phyloP scores from a whole-genome alignment of 2,329 filamentous ascomycete species.

The Fusarium ambrosium region DNA sequence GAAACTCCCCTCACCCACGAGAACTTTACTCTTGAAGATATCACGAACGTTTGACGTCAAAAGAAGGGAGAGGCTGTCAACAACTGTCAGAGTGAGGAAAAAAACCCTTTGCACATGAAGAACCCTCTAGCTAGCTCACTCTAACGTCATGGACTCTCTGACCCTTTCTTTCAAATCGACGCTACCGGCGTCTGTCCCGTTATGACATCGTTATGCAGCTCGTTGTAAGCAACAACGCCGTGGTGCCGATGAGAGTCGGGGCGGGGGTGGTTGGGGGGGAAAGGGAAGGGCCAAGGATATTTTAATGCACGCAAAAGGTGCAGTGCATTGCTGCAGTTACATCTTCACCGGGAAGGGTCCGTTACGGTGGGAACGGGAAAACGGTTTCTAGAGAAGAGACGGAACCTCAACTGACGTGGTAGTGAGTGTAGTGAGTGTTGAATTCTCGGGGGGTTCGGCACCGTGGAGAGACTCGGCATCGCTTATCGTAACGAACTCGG shows the following conservation, averaged over 20 bases:
- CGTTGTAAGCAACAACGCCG: slow-evolving; percentile 1
- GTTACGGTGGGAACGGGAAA: too few relatives aligned
- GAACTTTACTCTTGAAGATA: not conserved
- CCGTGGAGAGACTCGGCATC: too few relatives aligned
- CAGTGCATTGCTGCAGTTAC: too few relatives aligned
- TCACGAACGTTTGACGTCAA: not conserved
- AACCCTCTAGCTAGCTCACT: not conserved
- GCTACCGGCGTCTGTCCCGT: not conserved
- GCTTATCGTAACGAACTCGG: too few relatives aligned
- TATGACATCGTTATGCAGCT: slow-evolving; percentile 41
- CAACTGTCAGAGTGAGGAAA: not conserved
- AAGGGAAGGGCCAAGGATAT: not conserved
- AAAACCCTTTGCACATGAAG: slow-evolving; percentile 29
- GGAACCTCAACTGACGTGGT: too few relatives aligned
- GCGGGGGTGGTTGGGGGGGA: not conserved
- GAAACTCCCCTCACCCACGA: slow-evolving; percentile 23
- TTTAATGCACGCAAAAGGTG: not conserved
- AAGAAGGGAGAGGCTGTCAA: not conserved
- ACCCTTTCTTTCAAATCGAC: not conserved
- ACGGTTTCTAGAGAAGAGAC: too few relatives aligned
- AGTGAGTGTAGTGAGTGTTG: too few relatives aligned
- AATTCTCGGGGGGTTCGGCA: too few relatives aligned
- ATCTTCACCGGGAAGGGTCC: too few relatives aligned
- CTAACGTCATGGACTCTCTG: slow-evolving; percentile 26
- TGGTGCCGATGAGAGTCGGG: not conserved